Conservation (phyloP, 2,329 filamentous ascomycete species). For the Metarhizium rileyi region DNA sequence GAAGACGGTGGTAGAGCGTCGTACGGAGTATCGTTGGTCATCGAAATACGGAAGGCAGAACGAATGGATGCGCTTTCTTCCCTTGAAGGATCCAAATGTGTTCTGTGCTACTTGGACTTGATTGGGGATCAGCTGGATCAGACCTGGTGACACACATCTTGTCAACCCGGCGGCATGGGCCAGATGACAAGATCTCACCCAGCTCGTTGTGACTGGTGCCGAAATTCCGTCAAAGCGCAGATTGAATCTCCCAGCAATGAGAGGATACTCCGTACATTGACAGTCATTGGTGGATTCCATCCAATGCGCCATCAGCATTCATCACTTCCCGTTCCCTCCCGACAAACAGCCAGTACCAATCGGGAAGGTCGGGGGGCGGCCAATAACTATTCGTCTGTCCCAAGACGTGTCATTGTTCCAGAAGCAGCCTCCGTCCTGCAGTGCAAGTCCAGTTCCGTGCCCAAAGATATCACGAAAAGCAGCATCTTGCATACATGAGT, state of each 20-base stretch:
- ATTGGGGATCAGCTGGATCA: background rate
- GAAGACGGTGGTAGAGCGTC: too few relatives aligned
- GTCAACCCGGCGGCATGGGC: background rate
- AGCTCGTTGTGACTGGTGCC: background rate
- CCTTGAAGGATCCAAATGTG: background rate
- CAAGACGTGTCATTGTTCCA: background rate
- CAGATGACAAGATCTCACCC: background rate
- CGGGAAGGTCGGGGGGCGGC: constrained; percentile 1
- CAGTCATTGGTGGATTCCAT: background rate
- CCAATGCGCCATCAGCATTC: background rate
- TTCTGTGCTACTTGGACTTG: background rate
- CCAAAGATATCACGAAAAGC: background rate
- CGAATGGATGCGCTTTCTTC: too few relatives aligned
- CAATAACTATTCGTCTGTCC: background rate
- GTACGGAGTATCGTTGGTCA: too few relatives aligned
- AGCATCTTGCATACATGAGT: background rate
- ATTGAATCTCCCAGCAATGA: background rate
- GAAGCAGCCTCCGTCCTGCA: background rate
- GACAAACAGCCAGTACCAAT: background rate
- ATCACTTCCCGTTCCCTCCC: background rate
- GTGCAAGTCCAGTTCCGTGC: too few relatives aligned
- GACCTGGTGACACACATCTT: background rate
- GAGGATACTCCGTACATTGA: background rate
- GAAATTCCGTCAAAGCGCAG: background rate
- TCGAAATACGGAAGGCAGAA: too few relatives aligned